Evolutionary conservation across 768 basidiomycete genomes (phyloP).

Genomic region (Saitozyma podzolica): DNA sequence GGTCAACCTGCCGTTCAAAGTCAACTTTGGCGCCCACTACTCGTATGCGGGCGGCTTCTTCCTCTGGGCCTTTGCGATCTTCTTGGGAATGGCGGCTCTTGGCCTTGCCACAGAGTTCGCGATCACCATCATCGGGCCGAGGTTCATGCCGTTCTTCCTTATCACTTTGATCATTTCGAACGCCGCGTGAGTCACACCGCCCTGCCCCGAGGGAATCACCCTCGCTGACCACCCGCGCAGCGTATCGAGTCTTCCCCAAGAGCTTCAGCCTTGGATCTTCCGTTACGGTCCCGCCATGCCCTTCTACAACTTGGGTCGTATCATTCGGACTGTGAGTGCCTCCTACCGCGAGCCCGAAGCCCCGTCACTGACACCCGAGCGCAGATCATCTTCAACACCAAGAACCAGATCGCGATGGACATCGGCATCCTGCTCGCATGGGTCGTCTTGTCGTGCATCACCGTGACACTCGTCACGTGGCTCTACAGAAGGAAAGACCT

Average conservation of each 20-base stretch:
- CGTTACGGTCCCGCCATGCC: slow-evolving; percentile 50
- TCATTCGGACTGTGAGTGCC: slow-evolving; percentile 40
- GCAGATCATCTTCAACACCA: slow-evolving; percentile 51
- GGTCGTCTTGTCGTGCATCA: slow-evolving; percentile 41
- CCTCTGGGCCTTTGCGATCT: slow-evolving; percentile 52
- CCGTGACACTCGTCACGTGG: slow-evolving; percentile 41
- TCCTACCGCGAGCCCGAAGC: background rate
- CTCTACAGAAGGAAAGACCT: slow-evolving; percentile 36
- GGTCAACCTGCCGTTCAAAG: slow-evolving; percentile 56
- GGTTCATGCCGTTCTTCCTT: slow-evolving; percentile 53
- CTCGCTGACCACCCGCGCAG: slow-evolving; percentile 5
- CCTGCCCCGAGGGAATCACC: too few relatives aligned
- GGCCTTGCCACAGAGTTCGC: slow-evolving; percentile 52
- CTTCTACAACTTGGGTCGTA: slow-evolving; percentile 45
- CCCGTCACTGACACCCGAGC: too few relatives aligned
- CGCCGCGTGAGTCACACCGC: slow-evolving; percentile 26
- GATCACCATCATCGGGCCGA: slow-evolving; percentile 52
- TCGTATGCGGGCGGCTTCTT: slow-evolving; percentile 53
- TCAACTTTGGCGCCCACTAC: slow-evolving; percentile 55
- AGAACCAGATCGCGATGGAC: slow-evolving; percentile 46
- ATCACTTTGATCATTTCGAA: slow-evolving; percentile 47
- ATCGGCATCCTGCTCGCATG: slow-evolving; percentile 50
- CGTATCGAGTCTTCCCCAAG: slow-evolving; percentile 43
- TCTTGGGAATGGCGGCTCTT: slow-evolving; percentile 48
- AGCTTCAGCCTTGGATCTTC: slow-evolving; percentile 51